A percentile compares a stretch with the other conserved stretches of the same genome.
Evolutionary conservation across 1,139 yeast species (phyloP).

Genomic region (Debaryomycetaceae sp.): DNA sequence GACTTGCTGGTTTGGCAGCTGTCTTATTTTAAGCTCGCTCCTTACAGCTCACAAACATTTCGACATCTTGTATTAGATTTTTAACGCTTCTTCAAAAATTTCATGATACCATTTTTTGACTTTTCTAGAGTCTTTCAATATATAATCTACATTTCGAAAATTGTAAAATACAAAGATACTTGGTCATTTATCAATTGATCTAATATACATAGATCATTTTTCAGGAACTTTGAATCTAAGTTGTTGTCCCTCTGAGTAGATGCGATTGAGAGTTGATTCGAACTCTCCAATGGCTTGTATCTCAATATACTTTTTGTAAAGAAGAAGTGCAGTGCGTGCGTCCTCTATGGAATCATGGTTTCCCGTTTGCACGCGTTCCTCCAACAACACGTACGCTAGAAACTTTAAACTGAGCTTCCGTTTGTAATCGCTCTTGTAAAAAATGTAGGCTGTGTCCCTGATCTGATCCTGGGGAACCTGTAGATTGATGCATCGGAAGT

Average conservation of each 20-base stretch:
- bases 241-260: conserved; percentile 72
- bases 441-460: conserved; percentile 83
- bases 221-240: conserved; percentile 43
- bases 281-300: conserved; percentile 56
- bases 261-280: conserved; percentile 56
- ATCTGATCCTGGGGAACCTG: conserved; percentile 84
- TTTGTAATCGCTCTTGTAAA: conserved; percentile 63
- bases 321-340: conserved; percentile 77
- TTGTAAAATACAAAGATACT: no score
- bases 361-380: conserved; percentile 79
- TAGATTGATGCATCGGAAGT: conserved; percentile 88
- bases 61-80: no score
- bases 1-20: conserved; percentile 45
- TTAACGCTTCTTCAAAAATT: no score
- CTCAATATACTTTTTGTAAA: conserved; percentile 71
- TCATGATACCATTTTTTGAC: not conserved
- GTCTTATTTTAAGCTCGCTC: conserved; percentile 29
- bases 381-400: conserved; percentile 74
- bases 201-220: not conserved
- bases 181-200: not conserved
- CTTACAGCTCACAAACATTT: not conserved
- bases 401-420: conserved; percentile 85
- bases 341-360: conserved; percentile 98
- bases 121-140: no score
- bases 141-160: no score